Conservation (phyloP, 208 protist genomes). For the Acanthamoeba lenticulata region DNA sequence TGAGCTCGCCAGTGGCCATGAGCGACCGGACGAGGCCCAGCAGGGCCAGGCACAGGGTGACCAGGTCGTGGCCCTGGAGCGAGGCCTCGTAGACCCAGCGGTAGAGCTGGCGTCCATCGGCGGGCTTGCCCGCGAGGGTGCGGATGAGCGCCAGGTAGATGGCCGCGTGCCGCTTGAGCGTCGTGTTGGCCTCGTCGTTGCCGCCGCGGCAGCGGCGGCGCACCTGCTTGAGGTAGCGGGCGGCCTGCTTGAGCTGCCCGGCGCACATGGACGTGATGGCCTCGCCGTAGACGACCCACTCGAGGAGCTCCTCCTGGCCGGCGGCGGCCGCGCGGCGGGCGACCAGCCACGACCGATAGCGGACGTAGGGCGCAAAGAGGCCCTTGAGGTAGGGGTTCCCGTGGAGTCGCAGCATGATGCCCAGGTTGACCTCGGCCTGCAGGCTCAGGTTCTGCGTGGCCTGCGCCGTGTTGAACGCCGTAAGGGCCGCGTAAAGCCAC, state of each 20-base stretch:
- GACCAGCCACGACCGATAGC: neutral
- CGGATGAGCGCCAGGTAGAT: neutral
- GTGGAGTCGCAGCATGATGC: neutral
- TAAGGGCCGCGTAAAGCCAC: neutral
- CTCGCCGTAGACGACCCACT: neutral
- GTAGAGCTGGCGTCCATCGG: constrained; percentile 1
- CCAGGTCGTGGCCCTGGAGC: neutral
- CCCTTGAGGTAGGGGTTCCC: neutral
- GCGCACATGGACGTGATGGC: constrained; percentile 4
- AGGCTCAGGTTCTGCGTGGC: neutral
- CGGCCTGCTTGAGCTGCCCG: neutral
- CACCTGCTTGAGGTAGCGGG: neutral
- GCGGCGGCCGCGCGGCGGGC: neutral
- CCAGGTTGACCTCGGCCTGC: constrained; percentile 5
- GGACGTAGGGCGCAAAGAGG: neutral
- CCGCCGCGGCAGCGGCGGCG: too few species aligned
- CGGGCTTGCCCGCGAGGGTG: neutral
- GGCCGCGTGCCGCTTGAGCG: neutral
- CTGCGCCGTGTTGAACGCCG: neutral
- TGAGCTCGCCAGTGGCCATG: neutral
- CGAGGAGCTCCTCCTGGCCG: neutral
- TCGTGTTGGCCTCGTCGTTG: neutral
- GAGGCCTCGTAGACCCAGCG: constrained; percentile 7
- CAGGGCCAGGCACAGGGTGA: neutral
- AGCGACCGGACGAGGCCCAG: neutral